These are phyloP conservation scores for Colletotrichum liaoningense DNA, from an alignment of 2,329 filamentous ascomycete species.

Conservation along the genomic window DNA sequence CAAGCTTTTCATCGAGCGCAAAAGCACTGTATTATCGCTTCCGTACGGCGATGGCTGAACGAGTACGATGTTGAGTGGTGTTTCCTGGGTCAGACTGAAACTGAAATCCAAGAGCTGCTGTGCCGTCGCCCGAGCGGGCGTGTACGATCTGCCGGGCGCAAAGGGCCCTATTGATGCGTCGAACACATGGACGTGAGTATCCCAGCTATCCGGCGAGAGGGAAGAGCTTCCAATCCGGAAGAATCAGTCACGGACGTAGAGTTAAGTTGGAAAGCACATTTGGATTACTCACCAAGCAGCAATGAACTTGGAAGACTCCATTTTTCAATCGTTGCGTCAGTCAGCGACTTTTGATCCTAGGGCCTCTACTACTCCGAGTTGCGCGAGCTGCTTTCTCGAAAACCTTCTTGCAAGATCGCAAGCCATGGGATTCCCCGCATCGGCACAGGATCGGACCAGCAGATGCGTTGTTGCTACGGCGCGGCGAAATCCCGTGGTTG, in stretches of 20 bases:
- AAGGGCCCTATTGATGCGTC: constrained; percentile 24
- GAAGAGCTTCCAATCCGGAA: neutral
- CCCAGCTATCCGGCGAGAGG: constrained; percentile 5
- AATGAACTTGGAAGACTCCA: neutral
- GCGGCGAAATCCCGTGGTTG: neutral
- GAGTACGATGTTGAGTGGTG: neutral
- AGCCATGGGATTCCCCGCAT: neutral
- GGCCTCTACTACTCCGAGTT: too few species aligned
- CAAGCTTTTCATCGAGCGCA: neutral
- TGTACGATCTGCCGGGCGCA: constrained; percentile 15
- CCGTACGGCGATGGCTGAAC: constrained; percentile 20
- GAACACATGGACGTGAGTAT: constrained; percentile 35
- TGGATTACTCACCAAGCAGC: neutral
- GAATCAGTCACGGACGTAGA: too few species aligned
- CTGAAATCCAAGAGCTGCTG: neutral
- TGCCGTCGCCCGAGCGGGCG: constrained; percentile 17
- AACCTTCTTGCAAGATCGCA: neutral
- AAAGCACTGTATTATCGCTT: neutral
- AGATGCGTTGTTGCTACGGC: neutral
- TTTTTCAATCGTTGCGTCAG: neutral
- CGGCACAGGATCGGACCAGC: neutral
- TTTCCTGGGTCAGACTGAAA: neutral
- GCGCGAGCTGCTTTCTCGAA: neutral
- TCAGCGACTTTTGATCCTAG: too few species aligned
- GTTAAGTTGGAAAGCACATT: too few species aligned